Evolutionary conservation across 192 early-diverging fungal species (phyloP).

Genomic region (Gorgonomyces haynaldii): DNA sequence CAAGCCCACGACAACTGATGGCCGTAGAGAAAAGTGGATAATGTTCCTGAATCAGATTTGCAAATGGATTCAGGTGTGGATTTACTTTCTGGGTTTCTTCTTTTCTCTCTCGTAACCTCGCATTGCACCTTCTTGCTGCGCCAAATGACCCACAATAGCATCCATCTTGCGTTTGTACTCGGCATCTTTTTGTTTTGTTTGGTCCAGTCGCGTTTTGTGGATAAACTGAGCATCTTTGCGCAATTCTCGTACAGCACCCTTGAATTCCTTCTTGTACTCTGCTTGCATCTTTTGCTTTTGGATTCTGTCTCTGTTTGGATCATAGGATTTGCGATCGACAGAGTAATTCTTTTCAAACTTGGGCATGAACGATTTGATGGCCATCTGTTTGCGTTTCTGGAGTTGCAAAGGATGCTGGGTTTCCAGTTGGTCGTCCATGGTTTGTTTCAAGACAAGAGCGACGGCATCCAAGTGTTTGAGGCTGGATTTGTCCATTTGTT

Average conservation of each 20-base stretch:
- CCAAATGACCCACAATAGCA: constrained; percentile 73
- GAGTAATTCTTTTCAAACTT: constrained; percentile 88
- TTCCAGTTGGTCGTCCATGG: too few relatives aligned
- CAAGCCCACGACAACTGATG: too few relatives aligned
- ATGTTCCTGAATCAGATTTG: background rate
- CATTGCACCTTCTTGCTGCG: constrained; percentile 63
- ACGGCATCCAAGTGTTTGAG: constrained; percentile 6
- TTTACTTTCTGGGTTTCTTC: constrained; percentile 28
- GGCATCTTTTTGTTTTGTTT: constrained; percentile 64
- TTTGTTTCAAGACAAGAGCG: background rate
- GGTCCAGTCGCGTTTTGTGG: constrained; percentile 54
- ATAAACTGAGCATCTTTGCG: constrained; percentile 89
- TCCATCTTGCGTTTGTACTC: constrained; percentile 86
- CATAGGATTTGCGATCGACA: constrained; percentile 66
- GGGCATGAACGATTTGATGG: constrained; percentile 76
- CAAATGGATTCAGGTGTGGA: constrained; percentile 1
- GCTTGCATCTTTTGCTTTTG: constrained; percentile 63
- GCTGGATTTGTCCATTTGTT: constrained; percentile 21
- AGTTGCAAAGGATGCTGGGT: constrained; percentile 64
- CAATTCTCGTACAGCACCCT: constrained; percentile 90
- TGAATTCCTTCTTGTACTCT: constrained; percentile 84
- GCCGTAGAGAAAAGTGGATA: too few relatives aligned
- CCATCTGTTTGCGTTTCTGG: constrained; percentile 75
- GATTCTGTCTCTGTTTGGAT: constrained; percentile 64
- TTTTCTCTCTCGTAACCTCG: constrained; percentile 30